Conservation (phyloP, 2,329 filamentous ascomycete genomes). For the Ophiostoma ips region DNA sequence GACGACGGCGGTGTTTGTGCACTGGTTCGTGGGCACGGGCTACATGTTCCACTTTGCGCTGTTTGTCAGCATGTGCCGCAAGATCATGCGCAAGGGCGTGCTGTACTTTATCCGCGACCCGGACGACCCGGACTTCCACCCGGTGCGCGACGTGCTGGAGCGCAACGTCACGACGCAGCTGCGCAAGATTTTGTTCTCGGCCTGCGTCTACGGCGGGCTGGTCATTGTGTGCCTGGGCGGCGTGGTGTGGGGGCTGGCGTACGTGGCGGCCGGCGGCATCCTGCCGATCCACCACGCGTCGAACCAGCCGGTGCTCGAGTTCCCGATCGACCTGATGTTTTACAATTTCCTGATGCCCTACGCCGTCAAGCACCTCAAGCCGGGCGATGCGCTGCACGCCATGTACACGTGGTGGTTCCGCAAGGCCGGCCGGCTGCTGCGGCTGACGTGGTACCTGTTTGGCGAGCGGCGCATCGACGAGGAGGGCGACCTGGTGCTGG, state of each 20-base stretch:
- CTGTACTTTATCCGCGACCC: slow-evolving; percentile 97
- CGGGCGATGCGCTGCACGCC: slow-evolving; percentile 66
- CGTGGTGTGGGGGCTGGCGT: slow-evolving; percentile 81
- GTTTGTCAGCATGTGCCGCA: slow-evolving; percentile 97
- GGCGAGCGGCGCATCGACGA: slow-evolving; percentile 70
- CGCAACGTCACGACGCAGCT: slow-evolving; percentile 84
- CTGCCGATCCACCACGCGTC: slow-evolving; percentile 90
- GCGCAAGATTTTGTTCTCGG: slow-evolving; percentile 91
- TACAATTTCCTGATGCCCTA: slow-evolving; percentile 95
- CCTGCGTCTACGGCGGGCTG: slow-evolving; percentile 83
- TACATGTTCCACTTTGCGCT: slow-evolving; percentile 99
- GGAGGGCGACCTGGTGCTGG: slow-evolving; percentile 52
- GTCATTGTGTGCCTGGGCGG: slow-evolving; percentile 89
- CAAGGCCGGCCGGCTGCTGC: slow-evolving; percentile 62
- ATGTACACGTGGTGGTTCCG: slow-evolving; percentile 97
- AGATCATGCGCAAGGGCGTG: slow-evolving; percentile 90
- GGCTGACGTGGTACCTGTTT: slow-evolving; percentile 87
- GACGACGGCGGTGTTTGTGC: slow-evolving; percentile 84
- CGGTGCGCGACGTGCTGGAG: slow-evolving; percentile 90
- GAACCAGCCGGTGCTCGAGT: slow-evolving; percentile 83
- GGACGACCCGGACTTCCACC: slow-evolving; percentile 95
- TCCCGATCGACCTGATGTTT: slow-evolving; percentile 84
- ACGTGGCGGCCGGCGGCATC: slow-evolving; percentile 42
- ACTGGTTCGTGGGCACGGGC: slow-evolving; percentile 97
- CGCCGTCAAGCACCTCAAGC: slow-evolving; percentile 70